phyloP scores from a whole-genome alignment of 1,284 basidiomycete species.

The Irpex sp. region DNA sequence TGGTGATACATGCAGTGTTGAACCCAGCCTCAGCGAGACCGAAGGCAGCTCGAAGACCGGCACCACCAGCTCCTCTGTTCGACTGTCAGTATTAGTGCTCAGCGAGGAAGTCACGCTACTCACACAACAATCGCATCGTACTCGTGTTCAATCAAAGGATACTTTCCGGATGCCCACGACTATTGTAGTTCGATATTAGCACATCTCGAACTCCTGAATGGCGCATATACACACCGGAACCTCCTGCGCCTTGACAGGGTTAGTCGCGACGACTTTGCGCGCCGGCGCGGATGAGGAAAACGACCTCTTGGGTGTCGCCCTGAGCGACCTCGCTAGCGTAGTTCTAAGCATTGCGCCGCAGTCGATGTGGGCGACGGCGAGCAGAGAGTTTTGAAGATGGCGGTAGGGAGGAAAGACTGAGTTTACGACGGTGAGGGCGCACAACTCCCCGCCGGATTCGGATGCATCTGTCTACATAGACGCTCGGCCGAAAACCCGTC shows the following conservation, averaged over 20 bases:
- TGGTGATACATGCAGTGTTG: conserved; percentile 98
- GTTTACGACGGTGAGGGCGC: background rate
- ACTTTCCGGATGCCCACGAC: conserved; percentile 81
- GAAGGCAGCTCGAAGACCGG: conserved; percentile 97
- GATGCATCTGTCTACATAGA: conserved; percentile 2
- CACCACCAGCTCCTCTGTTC: conserved; percentile 91
- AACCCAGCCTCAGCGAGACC: conserved; percentile 98
- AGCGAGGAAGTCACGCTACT: conserved; percentile 31
- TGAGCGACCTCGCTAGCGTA: conserved; percentile 37
- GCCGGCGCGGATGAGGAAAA: conserved; percentile 62
- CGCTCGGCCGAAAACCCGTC: conserved; percentile 13
- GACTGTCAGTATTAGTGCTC: conserved; percentile 4
- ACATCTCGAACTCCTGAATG: conserved; percentile 8
- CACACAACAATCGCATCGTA: conserved; percentile 97
- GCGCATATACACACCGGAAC: conserved; percentile 52
- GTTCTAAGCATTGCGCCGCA: conserved; percentile 30
- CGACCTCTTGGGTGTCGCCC: conserved; percentile 42
- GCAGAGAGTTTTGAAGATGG: conserved; percentile 15
- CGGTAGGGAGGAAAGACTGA: conserved; percentile 13
- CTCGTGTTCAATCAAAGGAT: conserved; percentile 97
- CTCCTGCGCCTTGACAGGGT: conserved; percentile 81
- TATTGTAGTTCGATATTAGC: conserved; percentile 26
- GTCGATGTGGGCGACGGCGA: conserved; percentile 18
- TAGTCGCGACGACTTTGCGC: conserved; percentile 67
- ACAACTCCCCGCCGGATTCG: background rate